These are phyloP conservation scores for Aspergillus heteromorphus DNA, from an alignment of 495 filamentous ascomycete species.

Conservation along the genomic window DNA sequence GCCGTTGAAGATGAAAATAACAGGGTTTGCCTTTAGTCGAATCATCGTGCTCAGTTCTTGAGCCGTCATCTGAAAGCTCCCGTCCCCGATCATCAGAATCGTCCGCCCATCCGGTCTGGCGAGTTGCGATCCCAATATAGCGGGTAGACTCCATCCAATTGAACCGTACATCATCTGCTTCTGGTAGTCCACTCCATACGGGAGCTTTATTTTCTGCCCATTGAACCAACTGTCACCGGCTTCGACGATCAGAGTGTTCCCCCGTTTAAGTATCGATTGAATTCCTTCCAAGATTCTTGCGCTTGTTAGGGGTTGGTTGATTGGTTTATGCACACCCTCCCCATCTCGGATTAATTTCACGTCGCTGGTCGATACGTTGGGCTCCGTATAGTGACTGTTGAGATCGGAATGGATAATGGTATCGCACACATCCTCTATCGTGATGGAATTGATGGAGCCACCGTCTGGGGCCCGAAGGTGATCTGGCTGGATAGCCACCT, in stretches of 20 bases:
- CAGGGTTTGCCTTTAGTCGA: slow-evolving; percentile 58
- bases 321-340: background rate
- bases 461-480: background rate
- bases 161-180: background rate
- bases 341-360: background rate
- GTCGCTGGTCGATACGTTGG: too few relatives aligned
- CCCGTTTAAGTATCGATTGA: background rate
- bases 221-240: slow-evolving; percentile 5
- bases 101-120: slow-evolving; percentile 33
- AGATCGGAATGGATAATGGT: background rate
- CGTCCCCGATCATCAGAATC: slow-evolving; percentile 73
- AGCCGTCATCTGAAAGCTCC: slow-evolving; percentile 67
- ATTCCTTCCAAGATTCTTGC: background rate
- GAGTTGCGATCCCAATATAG: background rate
- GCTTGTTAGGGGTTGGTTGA: background rate
- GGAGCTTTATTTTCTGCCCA: background rate
- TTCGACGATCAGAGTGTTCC: background rate
- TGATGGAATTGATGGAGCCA: background rate
- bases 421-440: background rate
- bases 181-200: background rate
- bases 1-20: slow-evolving; percentile 66
- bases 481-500: background rate
- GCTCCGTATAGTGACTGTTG: background rate
- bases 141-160: slow-evolving; percentile 5
- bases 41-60: too few relatives aligned